phyloP scores from a whole-genome alignment of 2,329 filamentous ascomycete genomes.

The Arachnomyces sp. region DNA sequence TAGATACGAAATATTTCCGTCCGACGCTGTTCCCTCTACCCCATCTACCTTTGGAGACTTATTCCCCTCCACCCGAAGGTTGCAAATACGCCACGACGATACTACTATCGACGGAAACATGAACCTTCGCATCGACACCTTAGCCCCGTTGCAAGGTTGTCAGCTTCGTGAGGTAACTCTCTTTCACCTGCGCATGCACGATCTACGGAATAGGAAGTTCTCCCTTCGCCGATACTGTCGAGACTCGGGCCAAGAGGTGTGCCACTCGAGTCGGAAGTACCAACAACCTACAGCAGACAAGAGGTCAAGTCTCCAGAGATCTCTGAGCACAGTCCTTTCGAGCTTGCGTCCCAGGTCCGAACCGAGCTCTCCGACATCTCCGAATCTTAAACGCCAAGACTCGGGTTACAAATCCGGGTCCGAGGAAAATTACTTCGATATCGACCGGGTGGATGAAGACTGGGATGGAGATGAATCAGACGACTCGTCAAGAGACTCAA shows the following conservation, averaged over 20 bases:
- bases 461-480: conserved; percentile 9
- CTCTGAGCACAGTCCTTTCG: conserved; percentile 52
- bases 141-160: conserved; percentile 49
- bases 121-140: conserved; percentile 84
- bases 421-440: conserved; percentile 29
- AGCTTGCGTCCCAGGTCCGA: conserved; percentile 50
- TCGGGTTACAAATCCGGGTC: conserved; percentile 48
- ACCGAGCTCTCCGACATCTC: conserved; percentile 33
- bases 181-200: conserved; percentile 92
- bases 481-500: conserved; percentile 11
- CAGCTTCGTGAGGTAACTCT: conserved; percentile 61
- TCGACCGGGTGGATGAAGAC: conserved; percentile 10
- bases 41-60: conserved; percentile 73
- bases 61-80: conserved; percentile 74
- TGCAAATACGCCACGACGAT: conserved; percentile 84
- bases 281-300: conserved; percentile 45
- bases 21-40: conserved; percentile 65
- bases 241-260: conserved; percentile 87
- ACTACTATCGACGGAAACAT: conserved; percentile 87
- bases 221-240: conserved; percentile 86
- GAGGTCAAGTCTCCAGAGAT: conserved; percentile 47
- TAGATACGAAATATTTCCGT: conserved; percentile 52
- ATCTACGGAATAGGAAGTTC: conserved; percentile 77
- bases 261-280: conserved; percentile 68
- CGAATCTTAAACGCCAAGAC: conserved; percentile 46